These are phyloP conservation scores for Calonectria multiphialidica DNA, from an alignment of 2,329 filamentous ascomycete genomes.

Conservation along the genomic window DNA sequence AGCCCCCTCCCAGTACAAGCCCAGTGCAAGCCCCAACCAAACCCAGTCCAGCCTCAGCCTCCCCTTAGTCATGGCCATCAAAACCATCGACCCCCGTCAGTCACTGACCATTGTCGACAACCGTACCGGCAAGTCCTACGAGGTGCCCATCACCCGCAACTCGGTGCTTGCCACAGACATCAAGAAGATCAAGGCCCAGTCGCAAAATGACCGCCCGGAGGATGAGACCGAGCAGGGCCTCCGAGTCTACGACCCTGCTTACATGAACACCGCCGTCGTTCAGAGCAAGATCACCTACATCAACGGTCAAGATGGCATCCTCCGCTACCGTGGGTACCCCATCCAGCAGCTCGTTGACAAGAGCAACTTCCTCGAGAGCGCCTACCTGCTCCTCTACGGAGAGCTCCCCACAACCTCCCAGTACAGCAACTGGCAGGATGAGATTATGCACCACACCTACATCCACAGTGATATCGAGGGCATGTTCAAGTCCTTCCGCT, in stretches of 20 bases:
- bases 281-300: constrained; percentile 65
- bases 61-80: constrained; percentile 14
- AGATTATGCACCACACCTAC: constrained; percentile 65
- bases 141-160: constrained; percentile 63
- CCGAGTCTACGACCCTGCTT: constrained; percentile 63
- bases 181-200: constrained; percentile 60
- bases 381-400: constrained; percentile 64
- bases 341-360: constrained; percentile 64
- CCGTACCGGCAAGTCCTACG: constrained; percentile 60
- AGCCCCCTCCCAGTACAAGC: background rate
- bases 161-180: constrained; percentile 63
- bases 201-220: constrained; percentile 52
- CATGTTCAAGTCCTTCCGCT: constrained; percentile 64
- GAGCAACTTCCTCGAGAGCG: constrained; percentile 62
- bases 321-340: constrained; percentile 65
- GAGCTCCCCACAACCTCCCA: constrained; percentile 59
- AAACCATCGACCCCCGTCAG: constrained; percentile 25
- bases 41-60: background rate
- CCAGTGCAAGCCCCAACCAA: background rate
- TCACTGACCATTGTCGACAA: constrained; percentile 61
- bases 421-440: constrained; percentile 56
- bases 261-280: constrained; percentile 65
- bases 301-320: constrained; percentile 63
- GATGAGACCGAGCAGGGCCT: constrained; percentile 62
- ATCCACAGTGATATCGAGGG: constrained; percentile 62